These are phyloP conservation scores for Kurtzmaniella quercitrusa DNA, from an alignment of 1,139 yeast species.

Conservation along the genomic window DNA sequence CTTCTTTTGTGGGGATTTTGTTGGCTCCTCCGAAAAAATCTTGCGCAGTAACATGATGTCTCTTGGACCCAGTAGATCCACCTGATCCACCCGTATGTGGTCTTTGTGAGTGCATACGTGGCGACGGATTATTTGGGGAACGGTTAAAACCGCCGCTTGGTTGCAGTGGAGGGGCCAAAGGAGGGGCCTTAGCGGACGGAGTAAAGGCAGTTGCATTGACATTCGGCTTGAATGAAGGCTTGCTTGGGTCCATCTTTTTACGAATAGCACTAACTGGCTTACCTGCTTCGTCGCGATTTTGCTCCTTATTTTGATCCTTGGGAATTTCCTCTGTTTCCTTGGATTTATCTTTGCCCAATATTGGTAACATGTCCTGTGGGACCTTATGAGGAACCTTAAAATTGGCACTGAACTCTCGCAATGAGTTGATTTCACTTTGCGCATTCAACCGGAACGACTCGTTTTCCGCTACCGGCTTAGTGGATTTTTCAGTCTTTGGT, in stretches of 20 bases:
- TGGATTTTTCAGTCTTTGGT: background rate
- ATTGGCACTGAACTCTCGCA: constrained; percentile 77
- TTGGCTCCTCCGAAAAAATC: constrained; percentile 48
- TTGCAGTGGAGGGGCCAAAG: constrained; percentile 26
- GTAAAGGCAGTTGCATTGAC: constrained; percentile 71
- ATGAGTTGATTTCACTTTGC: constrained; percentile 71
- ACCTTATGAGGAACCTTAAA: constrained; percentile 73
- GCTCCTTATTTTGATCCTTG: too few relatives aligned
- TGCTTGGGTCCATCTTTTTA: constrained; percentile 53
- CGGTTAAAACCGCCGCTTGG: constrained; percentile 22
- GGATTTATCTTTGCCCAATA: constrained; percentile 61
- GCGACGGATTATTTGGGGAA: constrained; percentile 32
- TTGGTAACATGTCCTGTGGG: constrained; percentile 75
- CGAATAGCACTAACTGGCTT: constrained; percentile 4
- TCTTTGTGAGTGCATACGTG: constrained; percentile 31
- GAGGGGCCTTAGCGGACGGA: constrained; percentile 38
- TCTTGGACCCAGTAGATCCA: constrained; percentile 19
- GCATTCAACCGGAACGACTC: constrained; percentile 50
- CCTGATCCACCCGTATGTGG: constrained; percentile 23
- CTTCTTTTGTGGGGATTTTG: constrained; percentile 45
- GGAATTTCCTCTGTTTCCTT: constrained; percentile 45
- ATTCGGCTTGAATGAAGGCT: constrained; percentile 62
- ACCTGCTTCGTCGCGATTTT: too few relatives aligned
- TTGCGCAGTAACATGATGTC: constrained; percentile 40
- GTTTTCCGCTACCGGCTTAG: constrained; percentile 8